phyloP scores from a whole-genome alignment of 129 eudicot genomes.

The Apium graveolens region DNA sequence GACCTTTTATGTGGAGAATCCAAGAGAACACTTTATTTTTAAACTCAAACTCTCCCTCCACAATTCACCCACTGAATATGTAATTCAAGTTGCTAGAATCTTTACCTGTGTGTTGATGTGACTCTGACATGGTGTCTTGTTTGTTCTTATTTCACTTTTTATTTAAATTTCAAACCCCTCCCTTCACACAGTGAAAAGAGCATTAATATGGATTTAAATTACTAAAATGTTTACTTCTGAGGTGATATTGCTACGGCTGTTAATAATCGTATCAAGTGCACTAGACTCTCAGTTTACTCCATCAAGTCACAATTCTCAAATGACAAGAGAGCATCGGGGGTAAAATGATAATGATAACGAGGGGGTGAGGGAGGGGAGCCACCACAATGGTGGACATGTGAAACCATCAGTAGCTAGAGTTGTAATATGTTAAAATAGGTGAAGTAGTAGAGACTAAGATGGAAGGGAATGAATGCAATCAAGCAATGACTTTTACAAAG shows the following conservation, averaged over 20 bases:
- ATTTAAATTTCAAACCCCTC: neutral
- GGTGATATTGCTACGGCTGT: too few species aligned
- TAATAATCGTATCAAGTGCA: neutral
- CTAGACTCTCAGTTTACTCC: neutral
- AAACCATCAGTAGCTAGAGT: conserved; percentile 19
- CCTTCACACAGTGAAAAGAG: neutral
- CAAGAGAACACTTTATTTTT: conserved; percentile 18
- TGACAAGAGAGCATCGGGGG: neutral
- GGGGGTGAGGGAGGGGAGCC: conserved; percentile 27
- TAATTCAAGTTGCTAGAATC: neutral
- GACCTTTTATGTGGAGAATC: conserved; percentile 24
- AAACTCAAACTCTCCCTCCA: neutral
- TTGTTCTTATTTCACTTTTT: neutral
- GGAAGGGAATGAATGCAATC: conserved; percentile 9
- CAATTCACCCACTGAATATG: neutral
- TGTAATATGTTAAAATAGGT: neutral
- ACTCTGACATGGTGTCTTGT: conserved; percentile 1
- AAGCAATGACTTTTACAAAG: conserved; percentile 18
- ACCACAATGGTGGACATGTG: conserved; percentile 39
- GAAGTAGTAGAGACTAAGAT: conserved; percentile 8
- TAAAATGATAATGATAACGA: conserved; percentile 14
- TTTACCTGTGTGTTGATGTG: conserved; percentile 5
- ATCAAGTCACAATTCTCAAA: neutral
- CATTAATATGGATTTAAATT: neutral
- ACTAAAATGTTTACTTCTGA: neutral